A percentile compares a stretch with the other conserved stretches of the same genome.
Conservation (phyloP, 2,329 filamentous ascomycete genomes). For the Fusarium incarnatum region DNA sequence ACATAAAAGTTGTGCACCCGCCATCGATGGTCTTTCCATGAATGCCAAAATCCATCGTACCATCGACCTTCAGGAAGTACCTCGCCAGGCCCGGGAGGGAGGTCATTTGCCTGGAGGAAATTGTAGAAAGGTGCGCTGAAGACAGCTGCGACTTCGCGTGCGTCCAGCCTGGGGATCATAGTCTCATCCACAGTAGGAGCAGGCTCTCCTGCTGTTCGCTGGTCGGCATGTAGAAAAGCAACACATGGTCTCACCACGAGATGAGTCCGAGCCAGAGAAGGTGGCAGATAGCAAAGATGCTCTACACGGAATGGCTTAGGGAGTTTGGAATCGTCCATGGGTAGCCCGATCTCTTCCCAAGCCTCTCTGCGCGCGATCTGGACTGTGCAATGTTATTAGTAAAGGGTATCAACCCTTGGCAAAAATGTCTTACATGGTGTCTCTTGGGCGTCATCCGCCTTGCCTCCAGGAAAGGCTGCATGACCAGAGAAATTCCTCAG, state of each 20-base stretch:
- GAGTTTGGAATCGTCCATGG: conserved; percentile 74
- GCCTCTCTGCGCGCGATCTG: conserved; percentile 91
- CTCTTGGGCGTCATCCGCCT: conserved; percentile 68
- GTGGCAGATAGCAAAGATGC: conserved; percentile 86
- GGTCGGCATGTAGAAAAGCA: conserved; percentile 77
- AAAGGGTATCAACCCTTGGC: neutral
- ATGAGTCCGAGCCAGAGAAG: conserved; percentile 78
- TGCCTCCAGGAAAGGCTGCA: conserved; percentile 86
- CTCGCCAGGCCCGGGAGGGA: conserved; percentile 56
- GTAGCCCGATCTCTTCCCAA: conserved; percentile 91
- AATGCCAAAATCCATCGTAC: conserved; percentile 87
- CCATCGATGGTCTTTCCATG: conserved; percentile 85
- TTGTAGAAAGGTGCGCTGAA: conserved; percentile 91
- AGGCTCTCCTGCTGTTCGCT: conserved; percentile 50
- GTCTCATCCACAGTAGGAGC: conserved; percentile 70
- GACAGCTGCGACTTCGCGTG: conserved; percentile 91
- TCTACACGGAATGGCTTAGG: conserved; percentile 85
- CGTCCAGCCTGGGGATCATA: conserved; percentile 84
- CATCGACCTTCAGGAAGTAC: conserved; percentile 69
- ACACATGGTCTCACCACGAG: conserved; percentile 81
- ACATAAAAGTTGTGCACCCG: conserved; percentile 92
- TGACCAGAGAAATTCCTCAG: conserved; percentile 82
- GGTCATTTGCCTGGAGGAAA: conserved; percentile 75
- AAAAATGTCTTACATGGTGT: conserved; percentile 65
- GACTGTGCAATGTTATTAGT: conserved; percentile 59